A percentile compares a stretch with the other conserved stretches of the same genome.
Conservation (phyloP, 352 stramenopile species). For the Pythium brachiatum region DNA sequence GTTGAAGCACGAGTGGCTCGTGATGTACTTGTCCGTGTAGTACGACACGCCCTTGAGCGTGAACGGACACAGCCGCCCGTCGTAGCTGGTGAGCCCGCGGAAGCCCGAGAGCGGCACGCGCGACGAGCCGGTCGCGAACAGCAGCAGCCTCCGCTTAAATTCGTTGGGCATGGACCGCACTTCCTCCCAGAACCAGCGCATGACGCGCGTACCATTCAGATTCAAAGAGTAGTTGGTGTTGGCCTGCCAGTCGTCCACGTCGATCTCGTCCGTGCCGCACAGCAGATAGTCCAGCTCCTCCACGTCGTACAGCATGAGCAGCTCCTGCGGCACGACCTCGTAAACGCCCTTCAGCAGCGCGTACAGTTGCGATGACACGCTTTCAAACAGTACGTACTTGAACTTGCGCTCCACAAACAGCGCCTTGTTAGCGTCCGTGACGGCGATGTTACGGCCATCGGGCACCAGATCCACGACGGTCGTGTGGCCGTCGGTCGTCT, state of each 20-base stretch:
- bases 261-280: constrained; percentile 94
- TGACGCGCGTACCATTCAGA: constrained; percentile 33
- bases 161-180: constrained; percentile 87
- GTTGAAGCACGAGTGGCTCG: constrained; percentile 31
- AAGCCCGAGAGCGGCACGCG: constrained; percentile 79
- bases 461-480: constrained; percentile 22
- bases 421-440: constrained; percentile 94
- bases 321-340: constrained; percentile 93
- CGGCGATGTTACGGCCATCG: constrained; percentile 43
- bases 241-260: constrained; percentile 94
- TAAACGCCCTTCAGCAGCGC: constrained; percentile 92
- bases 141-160: constrained; percentile 66
- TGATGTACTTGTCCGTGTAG: constrained; percentile 21
- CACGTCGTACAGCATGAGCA: constrained; percentile 96
- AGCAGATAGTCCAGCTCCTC: constrained; percentile 97
- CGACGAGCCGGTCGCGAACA: constrained; percentile 79
- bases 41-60: constrained; percentile 50
- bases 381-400: constrained; percentile 51
- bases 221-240: constrained; percentile 72
- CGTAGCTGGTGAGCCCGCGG: constrained; percentile 71
- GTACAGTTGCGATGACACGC: constrained; percentile 52
- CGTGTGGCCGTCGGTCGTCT: neutral
- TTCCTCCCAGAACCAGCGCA: constrained; percentile 96
- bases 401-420: constrained; percentile 91
- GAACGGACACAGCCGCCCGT: constrained; percentile 73